A percentile compares a stretch with the other conserved stretches of the same genome.
Conservation (phyloP, 202 grass and related monocot genomes). For the Schoenoplectus tabernaemontani region DNA sequence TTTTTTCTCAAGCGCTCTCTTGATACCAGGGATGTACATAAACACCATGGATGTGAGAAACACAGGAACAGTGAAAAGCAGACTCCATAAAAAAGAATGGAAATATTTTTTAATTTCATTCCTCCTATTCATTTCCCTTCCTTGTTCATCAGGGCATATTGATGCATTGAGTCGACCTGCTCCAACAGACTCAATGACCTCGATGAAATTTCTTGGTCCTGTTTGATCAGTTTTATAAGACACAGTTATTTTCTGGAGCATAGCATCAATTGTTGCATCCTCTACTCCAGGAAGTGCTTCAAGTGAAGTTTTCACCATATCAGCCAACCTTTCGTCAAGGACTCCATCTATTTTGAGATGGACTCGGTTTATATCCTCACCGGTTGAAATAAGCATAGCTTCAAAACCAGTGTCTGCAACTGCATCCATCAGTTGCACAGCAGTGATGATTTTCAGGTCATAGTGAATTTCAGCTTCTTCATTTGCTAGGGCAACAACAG, state of each 20-base stretch:
- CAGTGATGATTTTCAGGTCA: conserved; percentile 43
- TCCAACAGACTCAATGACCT: conserved; percentile 58
- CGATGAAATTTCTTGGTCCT: conserved; percentile 72
- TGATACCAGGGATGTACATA: conserved; percentile 77
- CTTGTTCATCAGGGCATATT: conserved; percentile 66
- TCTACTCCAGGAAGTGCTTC: conserved; percentile 74
- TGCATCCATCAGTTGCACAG: conserved; percentile 41
- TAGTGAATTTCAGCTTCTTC: conserved; percentile 86
- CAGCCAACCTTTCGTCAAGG: conserved; percentile 30
- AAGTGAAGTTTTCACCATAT: conserved; percentile 60
- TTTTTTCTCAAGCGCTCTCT: conserved; percentile 53
- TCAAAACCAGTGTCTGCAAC: conserved; percentile 72
- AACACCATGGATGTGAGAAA: conserved; percentile 98
- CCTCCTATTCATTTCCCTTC: conserved; percentile 53
- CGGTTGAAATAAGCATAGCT: conserved; percentile 54
- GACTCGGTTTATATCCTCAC: conserved; percentile 75
- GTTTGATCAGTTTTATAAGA: conserved; percentile 83
- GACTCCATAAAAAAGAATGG: conserved; percentile 73
- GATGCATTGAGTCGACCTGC: conserved; percentile 45
- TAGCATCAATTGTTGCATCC: conserved; percentile 38
- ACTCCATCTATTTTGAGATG: conserved; percentile 62
- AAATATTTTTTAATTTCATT: conserved; percentile 72
- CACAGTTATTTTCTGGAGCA: conserved; percentile 59
- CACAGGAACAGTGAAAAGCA: conserved; percentile 76
- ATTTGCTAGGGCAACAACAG: conserved; percentile 67